phyloP scores from a whole-genome alignment of 441 rosid genomes.

The Raphanus hybrid region DNA sequence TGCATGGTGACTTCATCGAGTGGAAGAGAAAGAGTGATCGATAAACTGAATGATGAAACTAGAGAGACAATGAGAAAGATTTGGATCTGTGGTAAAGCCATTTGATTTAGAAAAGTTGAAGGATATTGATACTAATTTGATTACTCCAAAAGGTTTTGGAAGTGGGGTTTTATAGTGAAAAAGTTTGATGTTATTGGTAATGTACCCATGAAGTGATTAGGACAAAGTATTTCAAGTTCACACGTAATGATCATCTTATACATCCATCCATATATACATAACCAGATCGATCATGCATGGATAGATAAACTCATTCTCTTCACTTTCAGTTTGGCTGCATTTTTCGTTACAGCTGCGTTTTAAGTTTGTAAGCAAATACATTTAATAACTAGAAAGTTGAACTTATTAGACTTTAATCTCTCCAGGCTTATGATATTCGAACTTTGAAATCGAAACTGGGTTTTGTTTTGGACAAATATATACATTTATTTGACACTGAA shows the following conservation, averaged over 20 bases:
- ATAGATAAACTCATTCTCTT: not conserved
- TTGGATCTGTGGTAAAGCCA: slow-evolving; percentile 39
- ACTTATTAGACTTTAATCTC: not conserved
- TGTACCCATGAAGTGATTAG: slow-evolving; percentile 25
- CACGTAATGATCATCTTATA: slow-evolving; percentile 26
- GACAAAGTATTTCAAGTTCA: slow-evolving; percentile 26
- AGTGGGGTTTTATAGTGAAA: slow-evolving; percentile 38
- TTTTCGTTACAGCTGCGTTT: not conserved
- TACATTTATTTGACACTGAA: not conserved
- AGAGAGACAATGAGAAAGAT: slow-evolving; percentile 39
- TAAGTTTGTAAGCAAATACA: not conserved
- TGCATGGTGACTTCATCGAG: slow-evolving; percentile 46
- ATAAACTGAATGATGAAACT: slow-evolving; percentile 38
- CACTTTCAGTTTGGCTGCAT: not conserved
- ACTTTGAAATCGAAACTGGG: slow-evolving; percentile 6
- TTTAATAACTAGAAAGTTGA: not conserved
- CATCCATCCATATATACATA: slow-evolving; percentile 4
- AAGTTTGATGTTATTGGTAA: slow-evolving; percentile 16
- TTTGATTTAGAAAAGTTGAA: slow-evolving; percentile 21
- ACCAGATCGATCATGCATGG: slow-evolving; percentile 13
- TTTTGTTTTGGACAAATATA: not conserved
- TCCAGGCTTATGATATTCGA: slow-evolving; percentile 1
- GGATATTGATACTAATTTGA: slow-evolving; percentile 21
- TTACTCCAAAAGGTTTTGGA: slow-evolving; percentile 17
- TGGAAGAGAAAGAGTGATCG: slow-evolving; percentile 45